These are phyloP conservation scores for Vitis cinerea DNA, from an alignment of 164 flowering plant genomes.

Conservation along the genomic window DNA sequence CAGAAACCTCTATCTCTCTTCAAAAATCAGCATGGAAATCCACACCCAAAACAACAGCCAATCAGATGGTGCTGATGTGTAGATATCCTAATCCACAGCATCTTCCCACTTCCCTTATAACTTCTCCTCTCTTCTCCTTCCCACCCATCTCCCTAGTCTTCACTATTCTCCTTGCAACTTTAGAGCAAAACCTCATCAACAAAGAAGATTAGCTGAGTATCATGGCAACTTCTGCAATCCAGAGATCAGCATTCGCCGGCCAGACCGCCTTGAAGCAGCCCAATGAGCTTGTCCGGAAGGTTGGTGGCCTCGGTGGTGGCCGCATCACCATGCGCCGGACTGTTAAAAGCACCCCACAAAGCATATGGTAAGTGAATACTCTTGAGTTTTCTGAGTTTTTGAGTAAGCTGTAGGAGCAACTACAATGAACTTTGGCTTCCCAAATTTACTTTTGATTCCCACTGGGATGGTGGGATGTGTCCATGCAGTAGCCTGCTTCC, in stretches of 20 bases:
- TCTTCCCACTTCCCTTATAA: conserved; percentile 22
- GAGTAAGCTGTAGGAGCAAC: too few relatives aligned
- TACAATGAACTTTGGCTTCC: too few relatives aligned
- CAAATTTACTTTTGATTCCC: too few relatives aligned
- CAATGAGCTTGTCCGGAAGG: conserved; percentile 53
- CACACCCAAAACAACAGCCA: conserved; percentile 26
- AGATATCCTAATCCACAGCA: conserved; percentile 41
- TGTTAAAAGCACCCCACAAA: conserved; percentile 51
- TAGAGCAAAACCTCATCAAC: neutral
- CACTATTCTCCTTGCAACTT: too few relatives aligned
- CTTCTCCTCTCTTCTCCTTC: neutral
- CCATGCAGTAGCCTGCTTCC: too few relatives aligned
- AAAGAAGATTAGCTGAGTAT: neutral
- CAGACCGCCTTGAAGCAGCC: conserved; percentile 45
- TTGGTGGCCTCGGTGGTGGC: conserved; percentile 40
- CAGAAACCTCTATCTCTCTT: conserved; percentile 9
- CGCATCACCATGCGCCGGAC: conserved; percentile 60
- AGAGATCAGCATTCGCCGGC: conserved; percentile 55
- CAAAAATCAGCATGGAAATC: conserved; percentile 33
- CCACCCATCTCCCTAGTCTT: neutral
- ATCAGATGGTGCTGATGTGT: conserved; percentile 42
- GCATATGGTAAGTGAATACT: conserved; percentile 50
- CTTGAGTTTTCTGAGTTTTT: too few relatives aligned
- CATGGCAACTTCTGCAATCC: conserved; percentile 62
- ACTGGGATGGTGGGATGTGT: too few relatives aligned